A percentile compares a stretch with the other conserved stretches of the same genome.
Conservation (phyloP, 257 asterid genomes). For the Lantana camara region DNA sequence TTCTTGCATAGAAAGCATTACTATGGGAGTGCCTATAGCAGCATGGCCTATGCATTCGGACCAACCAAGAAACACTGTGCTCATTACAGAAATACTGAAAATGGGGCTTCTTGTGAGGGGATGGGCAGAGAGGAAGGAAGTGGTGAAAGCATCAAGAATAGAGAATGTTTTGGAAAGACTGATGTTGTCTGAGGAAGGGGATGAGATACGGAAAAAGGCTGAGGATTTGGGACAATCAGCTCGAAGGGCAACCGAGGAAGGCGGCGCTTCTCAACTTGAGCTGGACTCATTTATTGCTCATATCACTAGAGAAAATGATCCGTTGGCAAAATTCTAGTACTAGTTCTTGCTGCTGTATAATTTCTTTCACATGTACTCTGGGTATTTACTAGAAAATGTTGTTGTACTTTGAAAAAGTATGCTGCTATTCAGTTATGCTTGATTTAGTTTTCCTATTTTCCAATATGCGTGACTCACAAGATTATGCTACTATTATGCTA, state of each 20-base stretch:
- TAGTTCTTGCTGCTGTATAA: no score
- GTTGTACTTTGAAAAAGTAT: no score
- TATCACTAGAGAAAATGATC: constrained; percentile 32
- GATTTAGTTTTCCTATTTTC: no score
- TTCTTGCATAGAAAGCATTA: constrained; percentile 43
- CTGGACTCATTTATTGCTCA: constrained; percentile 40
- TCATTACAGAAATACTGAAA: constrained; percentile 27
- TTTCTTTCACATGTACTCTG: no score
- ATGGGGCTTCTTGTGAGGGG: constrained; percentile 40
- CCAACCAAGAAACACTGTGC: constrained; percentile 40
- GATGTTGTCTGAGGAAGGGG: constrained; percentile 40
- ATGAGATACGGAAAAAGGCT: constrained; percentile 28
- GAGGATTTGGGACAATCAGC: constrained; percentile 24
- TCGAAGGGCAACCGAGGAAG: constrained; percentile 27
- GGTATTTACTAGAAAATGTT: no score
- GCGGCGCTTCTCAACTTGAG: constrained; percentile 36
- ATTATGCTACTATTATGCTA: no score
- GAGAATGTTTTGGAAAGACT: constrained; percentile 29
- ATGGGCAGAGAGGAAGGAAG: constrained; percentile 37
- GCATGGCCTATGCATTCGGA: constrained; percentile 61
- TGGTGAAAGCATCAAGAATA: constrained; percentile 32
- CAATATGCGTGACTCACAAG: no score
- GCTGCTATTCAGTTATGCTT: no score
- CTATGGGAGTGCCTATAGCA: constrained; percentile 46
- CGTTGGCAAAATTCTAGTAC: not conserved